Percentiles rank a stretch among this genome's conserved stretches.
Conservation (phyloP, 441 rosid species). For the Adansonia gregorii region DNA sequence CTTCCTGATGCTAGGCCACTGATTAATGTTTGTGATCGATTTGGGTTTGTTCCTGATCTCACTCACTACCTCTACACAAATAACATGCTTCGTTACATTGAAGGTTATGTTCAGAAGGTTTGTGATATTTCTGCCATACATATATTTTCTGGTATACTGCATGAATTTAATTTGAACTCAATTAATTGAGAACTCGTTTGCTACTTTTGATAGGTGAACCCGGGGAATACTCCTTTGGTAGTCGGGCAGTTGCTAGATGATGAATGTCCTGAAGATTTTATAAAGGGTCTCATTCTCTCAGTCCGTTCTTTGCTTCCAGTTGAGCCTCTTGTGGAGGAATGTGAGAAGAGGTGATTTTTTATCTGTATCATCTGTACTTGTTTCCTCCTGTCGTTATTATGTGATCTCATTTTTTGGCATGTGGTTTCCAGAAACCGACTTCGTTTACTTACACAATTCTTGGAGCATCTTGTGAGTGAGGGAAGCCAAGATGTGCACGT, state of each 20-base stretch:
- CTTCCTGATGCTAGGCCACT: conserved; percentile 90
- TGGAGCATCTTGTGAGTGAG: conserved; percentile 99
- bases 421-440: conserved; percentile 83
- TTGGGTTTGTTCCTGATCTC: conserved; percentile 97
- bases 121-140: neutral
- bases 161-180: neutral
- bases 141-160: neutral
- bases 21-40: conserved; percentile 98
- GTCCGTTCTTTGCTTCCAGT: conserved; percentile 99
- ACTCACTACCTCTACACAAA: conserved; percentile 95
- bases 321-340: conserved; percentile 96
- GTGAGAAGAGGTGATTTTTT: conserved; percentile 85
- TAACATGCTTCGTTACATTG: conserved; percentile 99
- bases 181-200: conserved; percentile 23
- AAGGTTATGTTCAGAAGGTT: conserved; percentile 99
- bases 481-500: conserved; percentile 99
- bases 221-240: conserved; percentile 84
- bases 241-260: conserved; percentile 93
- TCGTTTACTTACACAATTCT: conserved; percentile 96
- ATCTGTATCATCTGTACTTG: conserved; percentile 9
- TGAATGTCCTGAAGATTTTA: conserved; percentile 89
- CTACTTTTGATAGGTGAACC: conserved; percentile 67
- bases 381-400: conserved; percentile 22
- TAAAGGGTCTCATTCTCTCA: conserved; percentile 89
- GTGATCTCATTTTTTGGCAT: conserved; percentile 22